Evolutionary conservation across 2,329 filamentous ascomycete genomes (phyloP).

Genomic region (Cercospora citrullina): DNA sequence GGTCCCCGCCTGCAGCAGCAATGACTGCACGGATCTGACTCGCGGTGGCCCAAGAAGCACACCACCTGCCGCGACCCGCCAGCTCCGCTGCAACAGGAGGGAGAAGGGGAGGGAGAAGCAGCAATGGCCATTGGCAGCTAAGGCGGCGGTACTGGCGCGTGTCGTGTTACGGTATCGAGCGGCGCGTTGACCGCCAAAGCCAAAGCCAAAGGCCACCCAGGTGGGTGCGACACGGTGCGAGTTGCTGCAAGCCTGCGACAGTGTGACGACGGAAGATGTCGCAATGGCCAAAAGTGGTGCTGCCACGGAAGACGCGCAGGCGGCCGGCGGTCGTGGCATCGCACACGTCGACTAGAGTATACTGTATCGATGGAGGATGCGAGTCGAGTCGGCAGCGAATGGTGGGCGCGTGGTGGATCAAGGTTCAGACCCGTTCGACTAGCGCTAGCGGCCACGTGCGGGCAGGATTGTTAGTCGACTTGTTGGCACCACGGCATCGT

Average conservation of each 20-base stretch:
- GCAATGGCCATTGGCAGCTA: neutral
- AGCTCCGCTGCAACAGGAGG: neutral
- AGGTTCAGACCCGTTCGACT: neutral
- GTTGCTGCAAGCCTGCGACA: neutral
- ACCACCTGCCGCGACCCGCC: neutral
- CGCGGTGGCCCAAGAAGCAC: neutral
- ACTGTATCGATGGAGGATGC: neutral
- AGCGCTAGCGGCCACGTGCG: slow-evolving; percentile 3
- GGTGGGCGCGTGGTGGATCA: neutral
- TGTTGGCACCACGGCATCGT: too few relatives aligned
- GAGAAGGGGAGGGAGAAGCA: neutral
- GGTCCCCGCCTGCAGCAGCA: neutral
- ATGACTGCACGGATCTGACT: neutral
- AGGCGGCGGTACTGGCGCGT: neutral
- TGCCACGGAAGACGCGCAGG: neutral
- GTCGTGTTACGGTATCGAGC: neutral
- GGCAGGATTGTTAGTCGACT: neutral
- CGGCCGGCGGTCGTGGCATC: neutral
- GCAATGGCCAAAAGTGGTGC: neutral
- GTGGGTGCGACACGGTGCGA: neutral
- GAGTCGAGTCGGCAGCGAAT: neutral
- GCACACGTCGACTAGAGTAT: neutral
- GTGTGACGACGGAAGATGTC: neutral
- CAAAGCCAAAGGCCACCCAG: neutral
- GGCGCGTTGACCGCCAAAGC: neutral